These are phyloP conservation scores for Pholiota microspora DNA, from an alignment of 768 basidiomycete species.

Conservation along the genomic window DNA sequence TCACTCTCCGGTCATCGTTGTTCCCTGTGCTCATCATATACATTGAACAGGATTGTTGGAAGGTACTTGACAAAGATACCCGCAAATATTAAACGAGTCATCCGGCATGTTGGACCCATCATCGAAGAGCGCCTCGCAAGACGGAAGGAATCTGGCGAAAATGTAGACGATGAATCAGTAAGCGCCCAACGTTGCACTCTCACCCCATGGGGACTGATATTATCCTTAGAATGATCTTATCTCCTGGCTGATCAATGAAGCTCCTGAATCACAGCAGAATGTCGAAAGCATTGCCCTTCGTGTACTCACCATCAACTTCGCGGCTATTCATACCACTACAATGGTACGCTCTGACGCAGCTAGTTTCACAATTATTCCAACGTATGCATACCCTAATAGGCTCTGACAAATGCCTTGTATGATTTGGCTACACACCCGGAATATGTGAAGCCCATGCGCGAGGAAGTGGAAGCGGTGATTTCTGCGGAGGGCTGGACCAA, in stretches of 20 bases:
- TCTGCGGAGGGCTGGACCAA: constrained; percentile 36
- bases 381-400: constrained; percentile 21
- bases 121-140: constrained; percentile 14
- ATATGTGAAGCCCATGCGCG: constrained; percentile 33
- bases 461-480: constrained; percentile 41
- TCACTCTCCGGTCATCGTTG: too few species aligned
- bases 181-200: not conserved
- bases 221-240: constrained; percentile 24
- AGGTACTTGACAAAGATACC: constrained; percentile 12
- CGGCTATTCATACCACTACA: constrained; percentile 27
- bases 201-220: not conserved
- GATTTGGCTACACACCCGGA: constrained; percentile 35
- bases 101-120: constrained; percentile 12
- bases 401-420: constrained; percentile 34
- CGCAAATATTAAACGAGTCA: constrained; percentile 6
- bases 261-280: constrained; percentile 18
- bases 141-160: not conserved
- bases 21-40: not conserved
- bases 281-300: constrained; percentile 20
- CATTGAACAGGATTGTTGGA: constrained; percentile 14
- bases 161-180: constrained; percentile 11
- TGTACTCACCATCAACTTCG: constrained; percentile 26
- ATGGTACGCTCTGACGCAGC: constrained; percentile 16
- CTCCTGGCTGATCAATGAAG: constrained; percentile 28
- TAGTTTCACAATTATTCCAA: not conserved